Conservation (phyloP, 176 grass and related monocot genomes). For the Stipa capillata region DNA sequence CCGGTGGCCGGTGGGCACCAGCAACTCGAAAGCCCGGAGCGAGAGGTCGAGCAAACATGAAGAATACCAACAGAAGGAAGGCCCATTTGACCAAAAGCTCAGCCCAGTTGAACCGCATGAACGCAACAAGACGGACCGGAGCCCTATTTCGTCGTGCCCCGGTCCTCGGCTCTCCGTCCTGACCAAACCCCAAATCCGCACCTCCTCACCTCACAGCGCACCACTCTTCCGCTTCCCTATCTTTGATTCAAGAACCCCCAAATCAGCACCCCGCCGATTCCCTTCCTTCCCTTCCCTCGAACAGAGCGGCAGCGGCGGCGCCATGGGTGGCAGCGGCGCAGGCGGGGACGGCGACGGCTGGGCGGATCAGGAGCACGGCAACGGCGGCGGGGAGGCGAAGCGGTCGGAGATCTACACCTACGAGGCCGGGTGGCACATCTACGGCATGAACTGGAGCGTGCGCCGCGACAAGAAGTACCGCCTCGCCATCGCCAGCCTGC, state of each 20-base stretch:
- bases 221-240: background rate
- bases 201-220: background rate
- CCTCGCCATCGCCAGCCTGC: slow-evolving; percentile 83
- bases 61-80: no score
- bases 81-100: background rate
- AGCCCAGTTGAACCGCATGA: background rate
- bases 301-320: background rate
- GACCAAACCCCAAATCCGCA: background rate
- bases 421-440: slow-evolving; percentile 93
- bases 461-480: slow-evolving; percentile 98
- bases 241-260: slow-evolving; percentile 12
- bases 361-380: slow-evolving; percentile 39
- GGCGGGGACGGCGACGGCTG: slow-evolving; percentile 27
- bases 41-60: no score
- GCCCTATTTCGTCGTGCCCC: background rate
- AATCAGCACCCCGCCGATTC: no score
- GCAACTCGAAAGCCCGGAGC: no score
- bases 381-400: slow-evolving; percentile 65
- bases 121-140: background rate
- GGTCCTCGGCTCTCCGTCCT: background rate
- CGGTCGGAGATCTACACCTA: slow-evolving; percentile 99
- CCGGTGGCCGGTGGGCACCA: no score
- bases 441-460: slow-evolving; percentile 99
- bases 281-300: background rate
- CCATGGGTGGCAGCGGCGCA: slow-evolving; percentile 37